phyloP scores from a whole-genome alignment of 2,329 filamentous ascomycete genomes.

The Aureobasidium musti region DNA sequence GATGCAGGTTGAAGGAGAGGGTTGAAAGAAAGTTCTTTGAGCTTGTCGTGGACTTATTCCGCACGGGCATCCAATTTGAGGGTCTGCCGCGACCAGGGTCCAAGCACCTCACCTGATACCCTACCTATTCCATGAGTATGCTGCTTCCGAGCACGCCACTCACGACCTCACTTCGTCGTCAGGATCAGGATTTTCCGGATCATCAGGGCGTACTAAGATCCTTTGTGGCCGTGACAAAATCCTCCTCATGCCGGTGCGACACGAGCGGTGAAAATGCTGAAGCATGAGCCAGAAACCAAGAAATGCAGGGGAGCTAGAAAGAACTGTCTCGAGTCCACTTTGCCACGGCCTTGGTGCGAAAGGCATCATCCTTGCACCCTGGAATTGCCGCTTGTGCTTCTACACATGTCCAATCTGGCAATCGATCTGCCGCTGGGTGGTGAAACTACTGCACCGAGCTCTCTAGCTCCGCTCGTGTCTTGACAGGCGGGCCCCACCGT shows the following conservation, averaged over 20 bases:
- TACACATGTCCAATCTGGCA: neutral
- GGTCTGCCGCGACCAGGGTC: neutral
- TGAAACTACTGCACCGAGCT: slow-evolving; percentile 28
- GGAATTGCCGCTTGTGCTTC: slow-evolving; percentile 5
- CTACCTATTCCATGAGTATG: slow-evolving; percentile 4
- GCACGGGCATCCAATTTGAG: slow-evolving; percentile 9
- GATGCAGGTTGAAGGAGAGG: slow-evolving; percentile 19
- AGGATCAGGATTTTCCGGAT: neutral
- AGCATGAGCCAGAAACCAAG: slow-evolving; percentile 3
- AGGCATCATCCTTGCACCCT: neutral
- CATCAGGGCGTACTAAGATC: neutral
- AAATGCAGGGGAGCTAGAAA: slow-evolving; percentile 11
- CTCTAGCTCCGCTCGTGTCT: slow-evolving; percentile 6
- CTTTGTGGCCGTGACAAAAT: neutral
- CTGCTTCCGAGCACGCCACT: slow-evolving; percentile 16
- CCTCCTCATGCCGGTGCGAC: neutral
- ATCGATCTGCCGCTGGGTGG: slow-evolving; percentile 18
- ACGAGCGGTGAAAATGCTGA: neutral
- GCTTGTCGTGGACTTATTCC: neutral
- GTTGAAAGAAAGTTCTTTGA: neutral
- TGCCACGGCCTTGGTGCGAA: neutral
- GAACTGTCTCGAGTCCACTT: neutral
- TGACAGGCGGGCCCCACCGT: slow-evolving; percentile 8
- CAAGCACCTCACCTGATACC: slow-evolving; percentile 27
- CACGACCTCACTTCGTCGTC: neutral